A percentile compares a stretch with the other conserved stretches of the same genome.
These are phyloP conservation scores for Diaporthe ilicicola DNA, from an alignment of 2,329 filamentous ascomycete genomes.

Conservation along the genomic window DNA sequence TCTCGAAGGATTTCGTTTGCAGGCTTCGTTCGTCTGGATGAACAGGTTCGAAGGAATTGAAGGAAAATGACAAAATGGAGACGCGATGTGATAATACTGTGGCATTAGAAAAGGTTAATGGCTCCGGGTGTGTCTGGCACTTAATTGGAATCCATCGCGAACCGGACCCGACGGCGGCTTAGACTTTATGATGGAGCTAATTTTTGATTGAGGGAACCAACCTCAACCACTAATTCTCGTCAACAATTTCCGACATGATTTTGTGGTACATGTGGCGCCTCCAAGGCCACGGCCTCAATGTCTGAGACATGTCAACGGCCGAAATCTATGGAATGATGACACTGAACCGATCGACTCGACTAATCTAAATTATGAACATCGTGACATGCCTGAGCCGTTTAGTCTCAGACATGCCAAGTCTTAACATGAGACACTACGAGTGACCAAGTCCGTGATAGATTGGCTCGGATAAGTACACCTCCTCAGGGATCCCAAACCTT, in stretches of 20 bases:
- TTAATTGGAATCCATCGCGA: not conserved
- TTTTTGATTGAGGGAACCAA: too few species aligned
- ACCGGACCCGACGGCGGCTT: too few species aligned
- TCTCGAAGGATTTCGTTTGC: not conserved
- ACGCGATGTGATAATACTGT: too few species aligned
- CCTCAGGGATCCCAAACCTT: too few species aligned
- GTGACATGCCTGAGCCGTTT: not conserved
- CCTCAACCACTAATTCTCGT: too few species aligned
- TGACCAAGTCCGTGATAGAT: too few species aligned
- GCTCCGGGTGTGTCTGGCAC: not conserved
- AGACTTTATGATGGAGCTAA: too few species aligned
- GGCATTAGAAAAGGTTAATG: not conserved
- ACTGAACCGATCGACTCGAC: not conserved
- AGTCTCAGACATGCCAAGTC: slow-evolving; percentile 1
- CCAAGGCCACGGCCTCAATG: not conserved
- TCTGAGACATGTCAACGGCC: not conserved
- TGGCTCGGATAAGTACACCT: not conserved
- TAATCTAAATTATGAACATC: not conserved
- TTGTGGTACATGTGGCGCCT: not conserved
- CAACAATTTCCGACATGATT: not conserved
- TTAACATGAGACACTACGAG: too few species aligned
- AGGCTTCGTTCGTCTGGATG: too few species aligned
- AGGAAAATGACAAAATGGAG: too few species aligned
- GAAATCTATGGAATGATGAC: too few species aligned
- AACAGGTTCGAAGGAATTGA: too few species aligned